Conservation (phyloP, 2,329 filamentous ascomycete genomes). For the Thielaviopsis musarum region DNA sequence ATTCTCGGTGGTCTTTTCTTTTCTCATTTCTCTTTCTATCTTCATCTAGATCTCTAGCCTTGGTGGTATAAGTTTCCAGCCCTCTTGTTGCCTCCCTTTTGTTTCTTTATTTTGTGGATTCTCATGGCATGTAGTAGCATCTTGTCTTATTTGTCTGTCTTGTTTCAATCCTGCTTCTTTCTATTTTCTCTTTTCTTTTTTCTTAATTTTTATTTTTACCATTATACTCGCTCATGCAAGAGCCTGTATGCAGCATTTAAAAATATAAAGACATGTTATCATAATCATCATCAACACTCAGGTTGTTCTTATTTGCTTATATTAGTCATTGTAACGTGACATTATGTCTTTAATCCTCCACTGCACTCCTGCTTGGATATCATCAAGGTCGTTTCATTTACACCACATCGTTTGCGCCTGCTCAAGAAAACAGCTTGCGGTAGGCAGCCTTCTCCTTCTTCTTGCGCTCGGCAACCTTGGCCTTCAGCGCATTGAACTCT, state of each 20-base stretch:
- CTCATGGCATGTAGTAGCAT: neutral
- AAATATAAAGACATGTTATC: too few species aligned
- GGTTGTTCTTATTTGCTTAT: neutral
- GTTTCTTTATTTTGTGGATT: neutral
- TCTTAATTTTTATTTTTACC: neutral
- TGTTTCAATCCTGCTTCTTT: too few species aligned
- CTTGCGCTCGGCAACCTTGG: slow-evolving; percentile 50
- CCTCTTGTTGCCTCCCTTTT: neutral
- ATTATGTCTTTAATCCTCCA: neutral
- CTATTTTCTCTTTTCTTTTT: neutral
- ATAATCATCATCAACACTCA: too few species aligned
- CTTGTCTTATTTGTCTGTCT: neutral
- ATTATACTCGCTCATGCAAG: neutral
- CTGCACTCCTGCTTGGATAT: neutral
- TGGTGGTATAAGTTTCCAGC: neutral
- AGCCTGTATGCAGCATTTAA: neutral
- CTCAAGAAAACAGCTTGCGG: slow-evolving; percentile 68
- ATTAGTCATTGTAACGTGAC: neutral
- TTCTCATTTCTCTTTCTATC: neutral
- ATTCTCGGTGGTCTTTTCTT: neutral
- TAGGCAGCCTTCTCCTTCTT: slow-evolving; percentile 87
- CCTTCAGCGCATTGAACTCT: slow-evolving; percentile 66
- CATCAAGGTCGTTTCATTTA: slow-evolving; percentile 12
- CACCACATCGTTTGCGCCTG: neutral
- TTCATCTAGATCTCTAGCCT: neutral